Evolutionary conservation across 2,329 filamentous ascomycete species (phyloP).

Genomic region (Hypoxylon sp.): DNA sequence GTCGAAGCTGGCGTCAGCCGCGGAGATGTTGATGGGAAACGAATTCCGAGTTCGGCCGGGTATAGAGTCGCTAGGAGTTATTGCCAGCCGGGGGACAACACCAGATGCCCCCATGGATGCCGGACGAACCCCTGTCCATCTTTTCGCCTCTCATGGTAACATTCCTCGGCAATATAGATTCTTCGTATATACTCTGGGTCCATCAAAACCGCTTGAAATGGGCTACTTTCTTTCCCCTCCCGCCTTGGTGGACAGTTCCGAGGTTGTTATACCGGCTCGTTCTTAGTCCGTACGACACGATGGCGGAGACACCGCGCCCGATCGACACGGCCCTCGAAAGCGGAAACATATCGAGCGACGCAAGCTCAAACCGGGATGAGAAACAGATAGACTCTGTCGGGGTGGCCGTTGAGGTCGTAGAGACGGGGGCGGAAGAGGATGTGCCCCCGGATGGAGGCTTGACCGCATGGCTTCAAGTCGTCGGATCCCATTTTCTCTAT

Average conservation of each 20-base stretch:
- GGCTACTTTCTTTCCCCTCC: neutral
- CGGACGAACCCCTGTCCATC: neutral
- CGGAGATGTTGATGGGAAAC: neutral
- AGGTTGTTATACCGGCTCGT: too few species aligned
- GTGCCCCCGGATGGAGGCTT: slow-evolving; percentile 45
- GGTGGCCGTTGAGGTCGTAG: neutral
- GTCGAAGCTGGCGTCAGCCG: too few species aligned
- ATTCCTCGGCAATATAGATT: slow-evolving; percentile 2
- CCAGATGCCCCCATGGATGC: neutral
- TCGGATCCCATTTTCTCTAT: slow-evolving; percentile 46
- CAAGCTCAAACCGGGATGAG: slow-evolving; percentile 5
- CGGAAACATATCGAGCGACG: neutral
- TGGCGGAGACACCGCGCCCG: neutral
- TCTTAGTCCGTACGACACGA: neutral
- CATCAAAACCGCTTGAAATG: neutral
- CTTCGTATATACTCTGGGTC: neutral
- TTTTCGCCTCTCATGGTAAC: neutral
- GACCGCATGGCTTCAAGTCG: slow-evolving; percentile 49
- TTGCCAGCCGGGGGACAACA: neutral
- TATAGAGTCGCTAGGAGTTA: neutral
- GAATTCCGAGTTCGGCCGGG: slow-evolving; percentile 1
- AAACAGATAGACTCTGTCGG: neutral
- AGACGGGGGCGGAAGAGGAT: neutral
- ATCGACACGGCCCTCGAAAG: slow-evolving; percentile 2
- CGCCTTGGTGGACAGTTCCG: neutral